These are phyloP conservation scores for Notholithocarpus densiflorus DNA, from an alignment of 306 rosid genomes.

Conservation along the genomic window DNA sequence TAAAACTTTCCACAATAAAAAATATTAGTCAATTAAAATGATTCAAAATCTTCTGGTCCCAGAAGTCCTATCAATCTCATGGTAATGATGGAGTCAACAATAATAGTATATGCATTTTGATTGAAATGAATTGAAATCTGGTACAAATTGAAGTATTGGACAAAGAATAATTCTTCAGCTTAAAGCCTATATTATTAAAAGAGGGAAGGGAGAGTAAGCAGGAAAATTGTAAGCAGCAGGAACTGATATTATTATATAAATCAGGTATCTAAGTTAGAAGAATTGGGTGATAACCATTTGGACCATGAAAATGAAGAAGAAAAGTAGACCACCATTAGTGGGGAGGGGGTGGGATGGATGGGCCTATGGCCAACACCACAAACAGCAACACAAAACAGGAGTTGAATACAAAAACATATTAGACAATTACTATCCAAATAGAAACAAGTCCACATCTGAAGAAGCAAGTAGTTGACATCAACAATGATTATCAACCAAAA, in stretches of 20 bases:
- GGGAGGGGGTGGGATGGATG: background rate
- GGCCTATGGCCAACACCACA: background rate
- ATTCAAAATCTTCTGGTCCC: background rate
- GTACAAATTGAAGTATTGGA: background rate
- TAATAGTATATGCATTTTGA: background rate
- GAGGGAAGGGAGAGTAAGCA: background rate
- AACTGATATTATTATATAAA: background rate
- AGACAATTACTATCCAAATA: background rate
- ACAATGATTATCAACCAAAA: background rate
- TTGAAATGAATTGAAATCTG: background rate
- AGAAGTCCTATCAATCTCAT: too few species aligned
- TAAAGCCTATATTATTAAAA: background rate
- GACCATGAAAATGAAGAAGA: background rate
- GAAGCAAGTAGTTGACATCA: conserved; percentile 9
- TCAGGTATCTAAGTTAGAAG: background rate
- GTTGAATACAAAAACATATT: background rate
- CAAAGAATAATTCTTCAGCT: background rate
- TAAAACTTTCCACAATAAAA: background rate
- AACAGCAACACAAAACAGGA: background rate
- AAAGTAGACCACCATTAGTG: too few species aligned
- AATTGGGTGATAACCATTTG: background rate
- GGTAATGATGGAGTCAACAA: too few species aligned
- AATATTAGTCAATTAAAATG: background rate
- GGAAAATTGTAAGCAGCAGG: background rate
- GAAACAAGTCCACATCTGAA: conserved; percentile 9